phyloP scores from a whole-genome alignment of 179 eudicot genomes.

The Dionaea muscipula region DNA sequence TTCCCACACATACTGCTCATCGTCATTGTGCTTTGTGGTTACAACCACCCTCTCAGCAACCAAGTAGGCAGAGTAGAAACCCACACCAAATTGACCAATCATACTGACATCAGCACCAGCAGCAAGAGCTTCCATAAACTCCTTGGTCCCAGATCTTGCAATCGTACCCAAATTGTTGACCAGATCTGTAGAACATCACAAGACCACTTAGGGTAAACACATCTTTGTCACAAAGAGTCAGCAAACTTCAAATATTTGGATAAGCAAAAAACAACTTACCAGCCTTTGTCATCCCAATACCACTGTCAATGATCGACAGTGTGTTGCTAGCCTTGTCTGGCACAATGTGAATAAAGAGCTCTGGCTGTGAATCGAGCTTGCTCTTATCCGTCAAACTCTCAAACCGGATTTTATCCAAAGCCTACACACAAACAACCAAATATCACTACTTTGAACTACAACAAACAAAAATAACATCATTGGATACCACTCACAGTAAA shows the following conservation, averaged over 20 bases:
- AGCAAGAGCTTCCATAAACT: conserved; percentile 43
- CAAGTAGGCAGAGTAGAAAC: conserved; percentile 45
- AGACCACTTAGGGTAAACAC: background rate
- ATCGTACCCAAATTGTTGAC: conserved; percentile 45
- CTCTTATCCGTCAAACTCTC: conserved; percentile 37
- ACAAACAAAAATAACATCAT: no score
- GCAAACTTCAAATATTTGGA: background rate
- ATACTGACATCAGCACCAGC: conserved; percentile 50
- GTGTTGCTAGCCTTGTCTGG: conserved; percentile 30
- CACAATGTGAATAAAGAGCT: conserved; percentile 27
- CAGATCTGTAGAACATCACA: conserved; percentile 22
- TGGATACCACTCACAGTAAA: no score
- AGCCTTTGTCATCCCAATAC: conserved; percentile 23
- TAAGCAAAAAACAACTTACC: background rate
- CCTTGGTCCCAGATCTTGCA: conserved; percentile 42
- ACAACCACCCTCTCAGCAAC: conserved; percentile 47
- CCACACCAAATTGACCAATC: conserved; percentile 48
- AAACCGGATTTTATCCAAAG: conserved; percentile 29
- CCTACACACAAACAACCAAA: no score
- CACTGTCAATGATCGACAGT: conserved; percentile 29
- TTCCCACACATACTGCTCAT: conserved; percentile 64
- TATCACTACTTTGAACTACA: no score
- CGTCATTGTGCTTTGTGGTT: conserved; percentile 60
- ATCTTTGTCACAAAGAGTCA: background rate
- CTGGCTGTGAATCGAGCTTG: conserved; percentile 32